Base-by-base conservation (phyloP, 148 eudicot species). In the Amaranthus palmeri region DNA sequence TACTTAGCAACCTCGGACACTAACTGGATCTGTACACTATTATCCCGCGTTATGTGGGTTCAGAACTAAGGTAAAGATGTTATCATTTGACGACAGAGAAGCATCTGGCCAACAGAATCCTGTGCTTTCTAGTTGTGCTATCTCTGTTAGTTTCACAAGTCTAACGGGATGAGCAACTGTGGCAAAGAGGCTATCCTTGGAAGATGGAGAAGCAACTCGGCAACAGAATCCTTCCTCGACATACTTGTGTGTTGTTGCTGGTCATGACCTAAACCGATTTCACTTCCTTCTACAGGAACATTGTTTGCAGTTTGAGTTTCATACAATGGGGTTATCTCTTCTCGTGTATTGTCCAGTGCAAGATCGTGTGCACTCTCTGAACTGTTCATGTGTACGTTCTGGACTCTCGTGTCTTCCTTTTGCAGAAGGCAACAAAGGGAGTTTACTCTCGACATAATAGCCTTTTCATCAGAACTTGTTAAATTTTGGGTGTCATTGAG, bases 401-500 rank as follows among this genome's bases (percentile, higher is more conserved):
- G 78, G 59, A 55, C 75, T 68, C 77, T 49, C 10, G 70, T 4
- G 41, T 82, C 75, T 52, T 92, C 97, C 80, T 81, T 90, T 70
- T 90, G 98, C 14, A 93, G 84, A 63, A 93, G 96, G 83, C 98
- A 93, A 78, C 95, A 93, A 45, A 93, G 96, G 62, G 98, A 93
- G 68, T 93, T 77, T 14, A 93, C 96, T 75, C 95, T 82, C 11
- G 95, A 83, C 91, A 93, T 87, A 66, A 91, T 79, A 10, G 75
- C 71, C 56, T 89, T 87, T 73, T 93, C 98, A 54, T 93, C 92
- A 8, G 89, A 85, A 57, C 77, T 72, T 40, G 88, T 76, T 45
- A 75, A 17, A 43, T 78, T 63, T 62, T 86, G 96, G 15, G 88
- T 55, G 57, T 95, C 99, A 10, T 67, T 85, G 18, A 91, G 79